Evolutionary conservation across 2,329 filamentous ascomycete genomes (phyloP).

Genomic region (Paraconiothyrium sp.): DNA sequence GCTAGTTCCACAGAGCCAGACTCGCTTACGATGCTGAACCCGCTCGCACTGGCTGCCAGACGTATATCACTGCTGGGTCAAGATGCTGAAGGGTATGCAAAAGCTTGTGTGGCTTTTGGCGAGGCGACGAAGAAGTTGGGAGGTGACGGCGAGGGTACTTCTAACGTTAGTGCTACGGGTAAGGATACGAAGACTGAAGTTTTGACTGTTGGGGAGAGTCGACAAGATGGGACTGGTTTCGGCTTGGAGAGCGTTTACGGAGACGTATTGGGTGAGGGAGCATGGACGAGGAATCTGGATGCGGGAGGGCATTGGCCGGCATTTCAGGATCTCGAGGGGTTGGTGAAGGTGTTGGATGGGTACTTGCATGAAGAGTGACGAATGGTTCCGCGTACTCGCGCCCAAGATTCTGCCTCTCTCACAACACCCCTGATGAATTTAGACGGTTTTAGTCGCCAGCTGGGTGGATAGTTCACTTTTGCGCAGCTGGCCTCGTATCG

Average conservation of each 20-base stretch:
- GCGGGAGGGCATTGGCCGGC: constrained; percentile 62
- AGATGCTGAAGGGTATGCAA: constrained; percentile 65
- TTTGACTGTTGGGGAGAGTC: constrained; percentile 56
- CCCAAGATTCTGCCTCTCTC: too few relatives aligned
- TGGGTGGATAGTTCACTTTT: too few relatives aligned
- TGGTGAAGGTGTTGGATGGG: constrained; percentile 40
- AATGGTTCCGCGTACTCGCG: too few relatives aligned
- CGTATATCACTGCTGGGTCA: constrained; percentile 58
- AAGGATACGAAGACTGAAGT: constrained; percentile 25
- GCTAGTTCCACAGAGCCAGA: constrained; percentile 47
- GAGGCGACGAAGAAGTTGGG: constrained; percentile 34
- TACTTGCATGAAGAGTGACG: constrained; percentile 18
- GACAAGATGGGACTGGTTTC: constrained; percentile 17
- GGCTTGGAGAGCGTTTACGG: constrained; percentile 37
- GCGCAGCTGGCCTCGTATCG: too few relatives aligned
- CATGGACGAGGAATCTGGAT: constrained; percentile 41
- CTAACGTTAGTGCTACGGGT: too few relatives aligned
- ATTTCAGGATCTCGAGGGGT: constrained; percentile 57
- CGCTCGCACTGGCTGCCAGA: constrained; percentile 55
- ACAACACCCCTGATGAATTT: too few relatives aligned
- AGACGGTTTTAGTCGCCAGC: too few relatives aligned
- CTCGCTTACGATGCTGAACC: constrained; percentile 53
- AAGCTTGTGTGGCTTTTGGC: constrained; percentile 62
- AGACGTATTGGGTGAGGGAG: constrained; percentile 35
- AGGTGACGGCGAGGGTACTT: neutral